Evolutionary conservation across 805 yeast genomes (phyloP), one percentile per base, ranked within the genome.

Genomic region (Vanderwaltozyma verrucispora): DNA sequence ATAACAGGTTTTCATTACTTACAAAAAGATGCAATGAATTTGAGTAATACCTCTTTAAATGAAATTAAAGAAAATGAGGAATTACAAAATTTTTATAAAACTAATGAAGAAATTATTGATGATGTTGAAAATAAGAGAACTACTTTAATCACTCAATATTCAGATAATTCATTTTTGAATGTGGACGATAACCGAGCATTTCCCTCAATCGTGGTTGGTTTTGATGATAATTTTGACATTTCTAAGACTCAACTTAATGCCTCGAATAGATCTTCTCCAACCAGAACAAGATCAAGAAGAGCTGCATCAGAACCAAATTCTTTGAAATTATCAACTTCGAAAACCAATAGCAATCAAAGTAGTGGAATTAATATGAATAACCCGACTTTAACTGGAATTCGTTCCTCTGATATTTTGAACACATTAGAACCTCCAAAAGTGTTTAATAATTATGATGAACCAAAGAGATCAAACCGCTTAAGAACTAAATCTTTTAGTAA

Each of bases 271-370:
- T 14, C 9, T 6, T 29, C 31, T 27, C 35, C 39, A 5, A 18
- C 15, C 5, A 32, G 33, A 8, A 28, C 64, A 30, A 65, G 67
- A 16, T 61, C 83, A 18, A 65, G 92, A 42, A 67, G 94, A 43
- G 94, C 82, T 2, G 88, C 94, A 0, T 84, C 95, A 0, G 94
- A 92, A 1, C 95, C 95, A 10, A 65, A 80, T 38, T 81, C 71
- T 9, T 51, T 74, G 19, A 67, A 72, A 36, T 62, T 20, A 4
- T 14, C n/a, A 9, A 7, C 31, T 5, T 59, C 60, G 4, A 54
- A 46, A 35, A 56, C n/a, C n/a, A n/a, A n/a, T n/a, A n/a, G n/a
- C n/a, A n/a, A n/a, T n/a, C n/a, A n/a, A n/a, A n/a, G n/a, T n/a
- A n/a, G n/a, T n/a, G n/a, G n/a, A n/a, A n/a, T n/a, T n/a, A n/a